These are phyloP conservation scores for Xylaria flabelliformis DNA, from an alignment of 495 filamentous ascomycete species.

Conservation along the genomic window DNA sequence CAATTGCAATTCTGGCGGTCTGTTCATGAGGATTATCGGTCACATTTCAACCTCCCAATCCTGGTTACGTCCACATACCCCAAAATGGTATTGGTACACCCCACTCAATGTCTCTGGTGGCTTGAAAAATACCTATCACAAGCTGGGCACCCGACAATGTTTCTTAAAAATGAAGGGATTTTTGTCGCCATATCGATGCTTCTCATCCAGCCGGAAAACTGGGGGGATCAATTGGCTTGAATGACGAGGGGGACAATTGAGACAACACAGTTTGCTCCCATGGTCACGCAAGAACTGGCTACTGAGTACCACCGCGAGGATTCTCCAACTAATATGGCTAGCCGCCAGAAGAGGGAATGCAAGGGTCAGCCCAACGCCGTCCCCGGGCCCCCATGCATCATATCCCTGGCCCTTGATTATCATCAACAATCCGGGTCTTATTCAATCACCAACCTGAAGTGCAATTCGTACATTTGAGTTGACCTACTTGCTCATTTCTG, in stretches of 20 bases:
- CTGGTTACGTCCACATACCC: slow-evolving; percentile 33
- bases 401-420: slow-evolving; percentile 29
- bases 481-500: slow-evolving; percentile 15
- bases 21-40: slow-evolving; percentile 29
- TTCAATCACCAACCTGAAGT: slow-evolving; percentile 29
- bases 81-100: slow-evolving; percentile 39
- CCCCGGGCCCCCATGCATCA: slow-evolving; percentile 31
- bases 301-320: slow-evolving; percentile 26
- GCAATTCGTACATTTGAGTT: slow-evolving; percentile 18
- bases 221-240: neutral
- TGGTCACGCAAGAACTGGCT: slow-evolving; percentile 26
- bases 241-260: slow-evolving; percentile 14
- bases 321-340: slow-evolving; percentile 30
- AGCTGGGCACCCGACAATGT: slow-evolving; percentile 12
- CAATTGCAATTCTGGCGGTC: slow-evolving; percentile 23
- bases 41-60: slow-evolving; percentile 20
- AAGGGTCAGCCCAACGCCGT: slow-evolving; percentile 31
- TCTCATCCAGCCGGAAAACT: neutral
- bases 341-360: slow-evolving; percentile 30
- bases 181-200: neutral
- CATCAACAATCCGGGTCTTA: slow-evolving; percentile 29
- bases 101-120: slow-evolving; percentile 29
- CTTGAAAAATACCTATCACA: slow-evolving; percentile 23
- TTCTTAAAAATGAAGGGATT: slow-evolving; percentile 5
- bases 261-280: slow-evolving; percentile 21